Evolutionary conservation across 768 basidiomycete species (phyloP).

Genomic region (Pleurotus salmoneostramineus): DNA sequence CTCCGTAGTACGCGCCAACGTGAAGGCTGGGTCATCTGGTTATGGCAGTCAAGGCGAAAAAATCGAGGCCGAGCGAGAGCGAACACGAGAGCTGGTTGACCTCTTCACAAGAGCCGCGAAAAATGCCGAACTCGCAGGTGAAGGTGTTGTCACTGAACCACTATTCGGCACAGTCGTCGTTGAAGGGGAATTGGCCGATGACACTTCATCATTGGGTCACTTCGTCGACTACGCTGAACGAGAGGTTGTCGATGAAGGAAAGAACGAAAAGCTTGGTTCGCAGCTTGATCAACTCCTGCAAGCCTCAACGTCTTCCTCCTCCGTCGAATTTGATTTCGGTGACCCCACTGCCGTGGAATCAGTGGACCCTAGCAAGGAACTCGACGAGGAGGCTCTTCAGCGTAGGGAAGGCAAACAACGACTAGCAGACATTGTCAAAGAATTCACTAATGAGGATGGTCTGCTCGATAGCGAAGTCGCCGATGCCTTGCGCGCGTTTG

Average conservation of each 20-base stretch:
- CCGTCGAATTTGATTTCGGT: not conserved
- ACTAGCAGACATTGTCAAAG: not conserved
- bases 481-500: conserved; percentile 3
- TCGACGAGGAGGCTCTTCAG: not conserved
- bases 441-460: conserved; percentile 1
- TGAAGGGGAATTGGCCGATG: not conserved
- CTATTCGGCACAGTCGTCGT: not conserved
- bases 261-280: not conserved
- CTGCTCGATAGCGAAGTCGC: not conserved
- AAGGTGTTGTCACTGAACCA: not conserved
- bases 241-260: not conserved
- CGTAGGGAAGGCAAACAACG: not conserved
- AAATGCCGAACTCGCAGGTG: conserved; percentile 2
- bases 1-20: not conserved
- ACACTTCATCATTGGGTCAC: not conserved
- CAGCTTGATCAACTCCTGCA: not conserved
- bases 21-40: not conserved
- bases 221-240: not conserved
- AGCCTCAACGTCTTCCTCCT: not conserved
- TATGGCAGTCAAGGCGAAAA: not conserved
- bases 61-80: not conserved
- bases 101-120: not conserved
- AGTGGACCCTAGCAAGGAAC: not conserved
- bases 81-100: not conserved
- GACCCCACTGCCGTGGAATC: not conserved